Evolutionary conservation across 176 grass and related monocot genomes (phyloP).

Genomic region (Saccharum officinarum): DNA sequence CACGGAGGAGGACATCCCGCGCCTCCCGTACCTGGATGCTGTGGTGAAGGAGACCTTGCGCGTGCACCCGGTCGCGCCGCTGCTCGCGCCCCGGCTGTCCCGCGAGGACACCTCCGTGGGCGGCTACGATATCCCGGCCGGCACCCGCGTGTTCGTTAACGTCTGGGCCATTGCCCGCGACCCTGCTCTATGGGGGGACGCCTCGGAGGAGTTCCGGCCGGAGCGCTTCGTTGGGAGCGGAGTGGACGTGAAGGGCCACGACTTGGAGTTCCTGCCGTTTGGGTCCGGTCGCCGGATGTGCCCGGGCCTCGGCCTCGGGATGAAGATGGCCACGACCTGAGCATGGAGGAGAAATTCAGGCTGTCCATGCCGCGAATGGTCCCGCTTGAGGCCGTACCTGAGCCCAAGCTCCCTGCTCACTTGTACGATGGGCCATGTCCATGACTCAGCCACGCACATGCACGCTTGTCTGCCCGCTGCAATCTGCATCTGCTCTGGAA

Average conservation of each 20-base stretch:
- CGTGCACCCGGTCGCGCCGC: not conserved
- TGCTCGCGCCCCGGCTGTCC: not conserved
- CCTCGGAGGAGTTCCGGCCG: slow-evolving; percentile 31
- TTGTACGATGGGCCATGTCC: too few relatives aligned
- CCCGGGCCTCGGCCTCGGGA: not conserved
- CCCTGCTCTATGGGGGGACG: not conserved
- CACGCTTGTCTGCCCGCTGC: too few relatives aligned
- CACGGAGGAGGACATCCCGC: too few relatives aligned
- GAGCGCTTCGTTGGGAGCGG: slow-evolving; percentile 43
- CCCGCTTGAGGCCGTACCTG: too few relatives aligned
- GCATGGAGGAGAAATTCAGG: too few relatives aligned
- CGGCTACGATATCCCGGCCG: slow-evolving; percentile 36
- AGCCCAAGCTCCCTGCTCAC: too few relatives aligned
- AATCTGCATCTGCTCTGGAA: too few relatives aligned
- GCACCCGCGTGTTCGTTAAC: not conserved
- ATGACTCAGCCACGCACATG: too few relatives aligned
- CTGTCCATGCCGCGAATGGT: too few relatives aligned
- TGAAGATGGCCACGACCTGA: too few relatives aligned
- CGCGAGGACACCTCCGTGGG: not conserved
- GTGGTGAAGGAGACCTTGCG: not conserved
- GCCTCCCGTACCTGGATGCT: too few relatives aligned
- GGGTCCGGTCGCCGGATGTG: not conserved
- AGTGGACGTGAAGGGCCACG: slow-evolving; percentile 51
- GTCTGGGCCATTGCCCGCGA: not conserved
- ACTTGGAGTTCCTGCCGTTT: not conserved